Conservation (phyloP, 2,329 filamentous ascomycete species). For the Trichoderma citrinoviride region DNA sequence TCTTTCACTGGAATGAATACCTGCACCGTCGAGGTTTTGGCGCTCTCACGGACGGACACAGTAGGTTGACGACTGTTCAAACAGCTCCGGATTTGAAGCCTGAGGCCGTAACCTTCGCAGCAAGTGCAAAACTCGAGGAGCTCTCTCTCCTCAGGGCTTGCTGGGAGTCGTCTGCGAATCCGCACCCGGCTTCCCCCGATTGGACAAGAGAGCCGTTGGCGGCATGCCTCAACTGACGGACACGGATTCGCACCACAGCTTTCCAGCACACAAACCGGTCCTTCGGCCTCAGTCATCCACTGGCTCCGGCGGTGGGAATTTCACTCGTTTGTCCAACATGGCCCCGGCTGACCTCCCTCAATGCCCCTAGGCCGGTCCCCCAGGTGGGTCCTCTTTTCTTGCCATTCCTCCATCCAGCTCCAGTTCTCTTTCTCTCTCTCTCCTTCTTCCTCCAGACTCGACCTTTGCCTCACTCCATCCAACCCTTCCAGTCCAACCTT, state of each 20-base stretch:
- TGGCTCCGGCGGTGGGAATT: constrained; percentile 31
- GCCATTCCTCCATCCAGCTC: constrained; percentile 38
- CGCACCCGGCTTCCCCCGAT: constrained; percentile 39
- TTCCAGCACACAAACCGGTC: neutral
- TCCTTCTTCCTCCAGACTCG: constrained; percentile 32
- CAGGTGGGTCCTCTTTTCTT: constrained; percentile 41
- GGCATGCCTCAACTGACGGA: constrained; percentile 24
- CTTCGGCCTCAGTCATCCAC: constrained; percentile 22
- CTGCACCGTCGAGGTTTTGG: neutral
- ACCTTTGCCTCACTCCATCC: constrained; percentile 34
- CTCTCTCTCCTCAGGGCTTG: neutral
- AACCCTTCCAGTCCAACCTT: constrained; percentile 33
- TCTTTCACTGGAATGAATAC: constrained; percentile 17
- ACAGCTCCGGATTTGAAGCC: constrained; percentile 25
- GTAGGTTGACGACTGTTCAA: neutral
- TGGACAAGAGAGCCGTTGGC: constrained; percentile 32
- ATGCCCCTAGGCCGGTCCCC: constrained; percentile 33
- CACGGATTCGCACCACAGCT: constrained; percentile 31
- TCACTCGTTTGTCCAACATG: constrained; percentile 36
- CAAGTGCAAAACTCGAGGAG: constrained; percentile 29
- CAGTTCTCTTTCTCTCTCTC: constrained; percentile 36
- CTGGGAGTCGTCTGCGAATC: constrained; percentile 20
- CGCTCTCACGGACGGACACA: neutral
- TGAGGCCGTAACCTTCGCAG: constrained; percentile 32
- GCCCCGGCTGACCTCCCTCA: constrained; percentile 37